Conservation (phyloP, 768 basidiomycete genomes). For the Phylloporus rhodoxanthus region DNA sequence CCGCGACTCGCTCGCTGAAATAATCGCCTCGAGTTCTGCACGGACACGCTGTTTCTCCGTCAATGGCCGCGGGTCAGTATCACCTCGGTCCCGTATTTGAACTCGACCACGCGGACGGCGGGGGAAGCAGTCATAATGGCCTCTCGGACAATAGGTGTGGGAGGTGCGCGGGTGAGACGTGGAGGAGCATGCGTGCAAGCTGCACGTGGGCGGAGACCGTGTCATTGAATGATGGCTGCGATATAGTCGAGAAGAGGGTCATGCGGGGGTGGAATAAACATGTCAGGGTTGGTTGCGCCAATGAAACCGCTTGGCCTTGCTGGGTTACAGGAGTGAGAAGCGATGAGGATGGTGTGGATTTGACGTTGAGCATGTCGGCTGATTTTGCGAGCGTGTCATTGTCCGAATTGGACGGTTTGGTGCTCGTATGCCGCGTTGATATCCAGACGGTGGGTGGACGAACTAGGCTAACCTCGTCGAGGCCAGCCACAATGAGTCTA, state of each 20-base stretch:
- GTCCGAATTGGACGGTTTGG: conserved; percentile 17
- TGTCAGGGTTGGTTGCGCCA: conserved; percentile 11
- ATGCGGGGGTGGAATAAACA: conserved; percentile 64
- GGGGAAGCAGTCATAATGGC: conserved; percentile 70
- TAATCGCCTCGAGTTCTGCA: conserved; percentile 65
- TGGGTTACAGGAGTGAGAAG: background rate
- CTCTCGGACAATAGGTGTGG: conserved; percentile 70
- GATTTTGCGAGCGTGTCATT: conserved; percentile 22
- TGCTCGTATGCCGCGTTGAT: conserved; percentile 12
- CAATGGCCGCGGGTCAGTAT: conserved; percentile 58
- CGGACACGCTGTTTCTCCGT: conserved; percentile 75
- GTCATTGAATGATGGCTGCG: conserved; percentile 51
- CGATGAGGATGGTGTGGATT: background rate
- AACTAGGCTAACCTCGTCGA: background rate
- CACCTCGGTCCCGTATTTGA: conserved; percentile 61
- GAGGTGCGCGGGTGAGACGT: conserved; percentile 73
- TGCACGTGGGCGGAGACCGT: conserved; percentile 63
- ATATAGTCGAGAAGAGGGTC: conserved; percentile 72
- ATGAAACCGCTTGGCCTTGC: background rate
- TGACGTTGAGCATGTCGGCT: conserved; percentile 17
- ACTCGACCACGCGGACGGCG: conserved; percentile 54
- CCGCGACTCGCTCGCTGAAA: conserved; percentile 53
- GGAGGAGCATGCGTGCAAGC: conserved; percentile 55
- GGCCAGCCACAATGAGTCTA: background rate
- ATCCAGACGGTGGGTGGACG: background rate